Conservation (phyloP, 306 rosid genomes). For the Psophocarpus tetragonolobus region DNA sequence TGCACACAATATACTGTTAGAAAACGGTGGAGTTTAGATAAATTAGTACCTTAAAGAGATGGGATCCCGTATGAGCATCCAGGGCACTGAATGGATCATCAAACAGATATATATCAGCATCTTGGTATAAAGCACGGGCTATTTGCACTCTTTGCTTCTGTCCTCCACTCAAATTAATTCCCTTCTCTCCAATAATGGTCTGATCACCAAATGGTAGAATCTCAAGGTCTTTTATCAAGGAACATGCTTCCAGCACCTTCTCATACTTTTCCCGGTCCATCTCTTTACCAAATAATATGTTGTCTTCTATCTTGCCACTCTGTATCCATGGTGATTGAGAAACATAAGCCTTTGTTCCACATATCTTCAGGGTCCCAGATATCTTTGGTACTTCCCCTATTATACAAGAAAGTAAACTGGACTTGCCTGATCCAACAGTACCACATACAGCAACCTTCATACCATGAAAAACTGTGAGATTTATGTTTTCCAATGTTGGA, state of each 20-base stretch:
- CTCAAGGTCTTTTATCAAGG: conserved; percentile 70
- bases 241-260: conserved; percentile 79
- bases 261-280: conserved; percentile 75
- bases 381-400: conserved; percentile 83
- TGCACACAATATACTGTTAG: background rate
- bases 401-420: conserved; percentile 81
- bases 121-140: conserved; percentile 83
- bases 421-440: conserved; percentile 86
- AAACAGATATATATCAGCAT: conserved; percentile 76
- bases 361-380: conserved; percentile 63
- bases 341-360: conserved; percentile 86
- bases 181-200: conserved; percentile 82
- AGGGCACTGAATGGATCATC: conserved; percentile 97
- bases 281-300: conserved; percentile 69
- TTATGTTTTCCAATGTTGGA: conserved; percentile 58
- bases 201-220: conserved; percentile 79
- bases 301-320: conserved; percentile 79
- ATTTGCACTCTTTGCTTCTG: conserved; percentile 89
- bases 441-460: conserved; percentile 91
- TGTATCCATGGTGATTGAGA: conserved; percentile 95
- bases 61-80: conserved; percentile 97
- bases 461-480: conserved; percentile 53
- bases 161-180: conserved; percentile 90
- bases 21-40: background rate
- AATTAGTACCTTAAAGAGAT: conserved; percentile 64